A percentile compares a stretch with the other conserved stretches of the same genome.
Evolutionary conservation across 108 stramenopile genomes (phyloP).

Genomic region (Chaetoceros tenuissimus): DNA sequence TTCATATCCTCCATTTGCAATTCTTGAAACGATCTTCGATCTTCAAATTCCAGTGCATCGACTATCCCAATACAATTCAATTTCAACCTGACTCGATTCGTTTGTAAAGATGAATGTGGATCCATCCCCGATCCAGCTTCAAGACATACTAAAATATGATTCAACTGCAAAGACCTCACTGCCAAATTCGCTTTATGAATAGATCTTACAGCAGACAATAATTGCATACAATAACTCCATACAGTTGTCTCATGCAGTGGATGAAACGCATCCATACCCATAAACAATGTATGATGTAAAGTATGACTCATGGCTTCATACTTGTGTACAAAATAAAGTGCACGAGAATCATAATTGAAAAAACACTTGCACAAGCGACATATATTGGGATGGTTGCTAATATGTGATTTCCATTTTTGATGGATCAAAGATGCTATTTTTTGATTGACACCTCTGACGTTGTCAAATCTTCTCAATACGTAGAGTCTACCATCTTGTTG

Average conservation of each 20-base stretch:
- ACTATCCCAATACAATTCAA: conserved; percentile 75
- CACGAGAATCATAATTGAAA: conserved; percentile 53
- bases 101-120: conserved; percentile 23
- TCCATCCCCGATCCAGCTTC: conserved; percentile 18
- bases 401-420: conserved; percentile 44
- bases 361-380: conserved; percentile 67
- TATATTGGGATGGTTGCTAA: conserved; percentile 45
- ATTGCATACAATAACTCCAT: conserved; percentile 82
- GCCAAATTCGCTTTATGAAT: conserved; percentile 76
- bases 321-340: conserved; percentile 86
- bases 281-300: conserved; percentile 49
- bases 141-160: conserved; percentile 42
- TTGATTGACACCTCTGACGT: conserved; percentile 60
- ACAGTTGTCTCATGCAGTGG: conserved; percentile 63
- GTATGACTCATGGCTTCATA: conserved; percentile 73
- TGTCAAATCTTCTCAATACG: conserved; percentile 82
- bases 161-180: conserved; percentile 58
- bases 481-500: conserved; percentile 71
- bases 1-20: conserved; percentile 81
- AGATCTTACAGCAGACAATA: conserved; percentile 60
- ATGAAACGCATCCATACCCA: conserved; percentile 13
- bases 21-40: conserved; percentile 56
- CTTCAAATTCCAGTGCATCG: conserved; percentile 88
- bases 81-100: conserved; percentile 39
- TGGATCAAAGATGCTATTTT: conserved; percentile 70